Evolutionary conservation across 345 rosid species (phyloP), one percentile per base, ranked within the genome.

Genomic region (Fremontodendron californicum): DNA sequence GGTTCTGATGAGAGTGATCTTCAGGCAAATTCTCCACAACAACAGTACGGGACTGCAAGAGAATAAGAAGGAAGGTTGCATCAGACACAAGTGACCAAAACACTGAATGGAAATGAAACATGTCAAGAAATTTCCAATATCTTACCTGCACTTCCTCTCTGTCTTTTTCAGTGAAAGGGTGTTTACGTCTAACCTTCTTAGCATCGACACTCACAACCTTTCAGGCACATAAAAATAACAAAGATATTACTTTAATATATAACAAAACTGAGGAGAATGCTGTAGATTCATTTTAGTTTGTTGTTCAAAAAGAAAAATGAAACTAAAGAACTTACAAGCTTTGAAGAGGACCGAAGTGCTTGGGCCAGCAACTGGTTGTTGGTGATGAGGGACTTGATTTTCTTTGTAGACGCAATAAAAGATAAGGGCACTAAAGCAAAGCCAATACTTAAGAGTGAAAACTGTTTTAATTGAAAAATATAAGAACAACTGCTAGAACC

Each of bases 11-110:
- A 68, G 98, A 94, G 74, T 96, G 97, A 88, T 96, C 99, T 45
- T 96, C 99, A 23, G 99, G 98, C 82, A 96, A 84, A 85, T 96
- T 96, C 88, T 96, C 98, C 21, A 79, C 97, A 63, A 89, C 89
- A 57, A 96, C 93, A 21, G 90, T 96, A 21, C 97, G 85, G 57
- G 90, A 88, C 97, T 95, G 79, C 80, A 84, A 76, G 74, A 35
- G 4, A 51, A 68, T 5, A 64, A 75, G 25, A 35, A 12, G n/a
- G 58, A 65, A 57, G 33, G 27, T 3, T 29, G 66, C 66, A 21
- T 12, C 62, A 70, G 51, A 49, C 2, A 55, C 52, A 74, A 16
- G 57, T 11, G 29, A 40, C 71, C 31, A 16, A 57, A 64, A 46
- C 27, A n/a, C 58, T 5, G 9, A 31, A 43, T 2, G 5, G 42